Evolutionary conservation across 192 early-diverging fungal genomes (phyloP).

Genomic region (Jimgerdemannia lactiflua): DNA sequence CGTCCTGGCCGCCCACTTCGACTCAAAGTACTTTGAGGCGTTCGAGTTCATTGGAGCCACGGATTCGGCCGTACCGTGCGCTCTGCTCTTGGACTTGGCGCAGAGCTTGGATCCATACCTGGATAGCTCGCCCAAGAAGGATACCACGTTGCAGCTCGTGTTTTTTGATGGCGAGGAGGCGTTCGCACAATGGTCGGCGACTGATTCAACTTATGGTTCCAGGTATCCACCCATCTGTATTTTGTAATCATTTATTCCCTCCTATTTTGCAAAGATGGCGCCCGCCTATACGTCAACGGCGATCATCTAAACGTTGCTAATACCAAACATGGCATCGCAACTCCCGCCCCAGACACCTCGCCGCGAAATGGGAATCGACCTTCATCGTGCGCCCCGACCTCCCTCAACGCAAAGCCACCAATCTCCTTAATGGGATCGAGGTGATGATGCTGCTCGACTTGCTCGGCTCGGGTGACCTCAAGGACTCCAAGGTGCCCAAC

Average conservation of each 20-base stretch:
- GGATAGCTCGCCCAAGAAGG: slow-evolving; percentile 33
- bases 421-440: slow-evolving; percentile 71
- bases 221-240: neutral
- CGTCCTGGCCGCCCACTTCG: slow-evolving; percentile 91
- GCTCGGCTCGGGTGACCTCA: slow-evolving; percentile 58
- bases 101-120: slow-evolving; percentile 60
- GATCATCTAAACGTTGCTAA: too few relatives aligned
- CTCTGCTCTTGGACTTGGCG: slow-evolving; percentile 85
- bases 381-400: slow-evolving; percentile 19
- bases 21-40: slow-evolving; percentile 76
- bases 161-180: slow-evolving; percentile 99
- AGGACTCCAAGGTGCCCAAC: slow-evolving; percentile 47
- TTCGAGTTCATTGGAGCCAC: slow-evolving; percentile 83
- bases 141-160: slow-evolving; percentile 80
- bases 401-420: slow-evolving; percentile 12
- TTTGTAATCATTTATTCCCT: neutral
- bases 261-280: too few relatives aligned
- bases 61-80: slow-evolving; percentile 90
- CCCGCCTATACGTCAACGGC: too few relatives aligned
- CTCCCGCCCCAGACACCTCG: slow-evolving; percentile 60
- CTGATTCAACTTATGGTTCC: slow-evolving; percentile 90
- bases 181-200: slow-evolving; percentile 66
- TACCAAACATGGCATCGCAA: too few relatives aligned
- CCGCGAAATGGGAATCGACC: slow-evolving; percentile 68
- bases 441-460: slow-evolving; percentile 87